A percentile compares a stretch with the other conserved stretches of the same genome.
phyloP scores from a whole-genome alignment of 2,329 filamentous ascomycete genomes.

The Fusarium zealandicum region DNA sequence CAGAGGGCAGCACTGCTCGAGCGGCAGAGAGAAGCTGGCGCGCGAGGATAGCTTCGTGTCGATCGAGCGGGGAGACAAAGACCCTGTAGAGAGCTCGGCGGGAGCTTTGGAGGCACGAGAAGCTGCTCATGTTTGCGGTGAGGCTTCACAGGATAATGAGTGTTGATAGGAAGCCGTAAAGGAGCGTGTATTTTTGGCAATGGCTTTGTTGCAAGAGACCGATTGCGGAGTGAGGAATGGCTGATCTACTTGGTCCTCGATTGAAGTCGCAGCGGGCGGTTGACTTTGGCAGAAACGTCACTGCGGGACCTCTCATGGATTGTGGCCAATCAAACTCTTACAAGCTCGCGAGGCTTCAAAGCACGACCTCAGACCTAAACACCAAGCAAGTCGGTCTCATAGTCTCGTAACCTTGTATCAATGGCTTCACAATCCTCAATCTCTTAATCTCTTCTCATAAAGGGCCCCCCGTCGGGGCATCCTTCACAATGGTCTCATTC shows the following conservation, averaged over 20 bases:
- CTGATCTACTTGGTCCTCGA: slow-evolving; percentile 7
- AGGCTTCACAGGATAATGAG: background rate
- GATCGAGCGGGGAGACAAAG: slow-evolving; percentile 51
- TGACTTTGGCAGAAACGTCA: slow-evolving; percentile 40
- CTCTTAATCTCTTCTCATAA: background rate
- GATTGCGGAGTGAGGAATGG: slow-evolving; percentile 11
- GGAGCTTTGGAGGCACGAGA: slow-evolving; percentile 52
- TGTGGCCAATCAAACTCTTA: slow-evolving; percentile 25
- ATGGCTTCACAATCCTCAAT: slow-evolving; percentile 11
- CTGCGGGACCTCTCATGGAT: slow-evolving; percentile 15
- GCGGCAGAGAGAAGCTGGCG: slow-evolving; percentile 29
- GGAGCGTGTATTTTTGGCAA: slow-evolving; percentile 16
- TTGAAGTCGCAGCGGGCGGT: slow-evolving; percentile 27
- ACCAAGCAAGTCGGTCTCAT: slow-evolving; percentile 9
- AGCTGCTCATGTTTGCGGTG: slow-evolving; percentile 47
- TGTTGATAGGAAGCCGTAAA: background rate
- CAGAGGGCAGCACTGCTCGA: background rate
- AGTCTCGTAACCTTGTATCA: slow-evolving; percentile 3
- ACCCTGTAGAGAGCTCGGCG: slow-evolving; percentile 56
- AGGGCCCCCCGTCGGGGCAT: slow-evolving; percentile 12
- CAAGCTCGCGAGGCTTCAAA: slow-evolving; percentile 12
- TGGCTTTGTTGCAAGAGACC: slow-evolving; percentile 19
- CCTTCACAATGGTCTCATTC: slow-evolving; percentile 33
- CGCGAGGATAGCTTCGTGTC: slow-evolving; percentile 35
- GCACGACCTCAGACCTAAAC: slow-evolving; percentile 6